Percentiles rank a stretch among this genome's conserved stretches.
Conservation (phyloP, 805 yeast genomes). For the Kluyveromyces siamensis region DNA sequence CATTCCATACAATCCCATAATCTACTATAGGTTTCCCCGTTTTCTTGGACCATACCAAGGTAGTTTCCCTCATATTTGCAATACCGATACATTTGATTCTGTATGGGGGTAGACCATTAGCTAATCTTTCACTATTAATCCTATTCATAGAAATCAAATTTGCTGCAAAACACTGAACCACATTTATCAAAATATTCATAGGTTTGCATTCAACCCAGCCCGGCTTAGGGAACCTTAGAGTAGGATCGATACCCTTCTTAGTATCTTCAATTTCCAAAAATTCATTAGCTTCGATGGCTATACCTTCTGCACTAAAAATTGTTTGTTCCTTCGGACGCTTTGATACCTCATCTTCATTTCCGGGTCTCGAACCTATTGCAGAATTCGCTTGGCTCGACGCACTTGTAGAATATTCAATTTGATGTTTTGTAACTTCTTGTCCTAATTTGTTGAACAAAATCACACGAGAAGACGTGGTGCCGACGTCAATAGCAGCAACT, state of each 20-base stretch:
- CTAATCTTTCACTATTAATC: constrained; percentile 41
- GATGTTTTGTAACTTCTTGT: constrained; percentile 76
- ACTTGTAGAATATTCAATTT: constrained; percentile 77
- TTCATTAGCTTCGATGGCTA: constrained; percentile 52
- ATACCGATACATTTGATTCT: constrained; percentile 71
- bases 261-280: constrained; percentile 55
- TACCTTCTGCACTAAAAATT: constrained; percentile 67
- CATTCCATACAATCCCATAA: constrained; percentile 91
- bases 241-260: constrained; percentile 47
- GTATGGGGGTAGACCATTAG: constrained; percentile 42
- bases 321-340: constrained; percentile 26
- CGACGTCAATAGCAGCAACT: constrained; percentile 75
- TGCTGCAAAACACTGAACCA: constrained; percentile 67
- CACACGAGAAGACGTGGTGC: constrained; percentile 87
- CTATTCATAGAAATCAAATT: constrained; percentile 49
- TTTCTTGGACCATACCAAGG: constrained; percentile 74
- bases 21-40: constrained; percentile 78
- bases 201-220: constrained; percentile 97
- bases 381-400: constrained; percentile 44
- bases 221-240: constrained; percentile 68
- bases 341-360: constrained; percentile 24
- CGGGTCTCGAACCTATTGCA: constrained; percentile 37
- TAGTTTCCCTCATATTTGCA: constrained; percentile 94
- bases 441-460: constrained; percentile 70
- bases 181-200: constrained; percentile 60